Evolutionary conservation across 208 protist genomes (phyloP).

Genomic region (Leishmania braziliensis): DNA sequence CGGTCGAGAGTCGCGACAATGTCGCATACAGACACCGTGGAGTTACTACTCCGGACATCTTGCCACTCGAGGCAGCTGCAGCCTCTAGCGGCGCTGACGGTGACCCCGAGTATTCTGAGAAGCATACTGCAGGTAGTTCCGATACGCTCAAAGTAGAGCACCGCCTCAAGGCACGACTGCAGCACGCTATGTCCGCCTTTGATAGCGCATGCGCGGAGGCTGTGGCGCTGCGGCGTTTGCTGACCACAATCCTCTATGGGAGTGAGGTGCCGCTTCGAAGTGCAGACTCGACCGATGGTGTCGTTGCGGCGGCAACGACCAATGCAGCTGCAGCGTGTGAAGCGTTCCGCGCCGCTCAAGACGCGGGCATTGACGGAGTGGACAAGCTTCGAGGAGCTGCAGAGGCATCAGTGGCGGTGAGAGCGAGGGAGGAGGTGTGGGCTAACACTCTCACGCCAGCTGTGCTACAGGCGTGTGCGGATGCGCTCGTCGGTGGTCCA

Average conservation of each 20-base stretch:
- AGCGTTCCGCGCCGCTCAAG: not conserved
- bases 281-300: not conserved
- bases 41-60: not conserved
- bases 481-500: not conserved
- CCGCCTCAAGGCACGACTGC: constrained; percentile 3
- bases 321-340: not conserved
- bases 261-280: not conserved
- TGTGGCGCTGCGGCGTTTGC: not conserved
- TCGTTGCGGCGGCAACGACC: not conserved
- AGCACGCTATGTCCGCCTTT: not conserved
- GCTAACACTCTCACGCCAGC: not conserved
- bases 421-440: constrained; percentile 1
- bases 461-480: not conserved
- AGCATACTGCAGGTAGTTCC: not conserved
- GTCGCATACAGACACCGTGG: not conserved
- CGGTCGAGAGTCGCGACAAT: not conserved
- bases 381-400: not conserved
- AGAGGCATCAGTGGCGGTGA: not conserved
- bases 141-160: not conserved
- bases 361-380: not conserved
- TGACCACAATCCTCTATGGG: constrained; percentile 2
- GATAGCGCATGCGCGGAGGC: not conserved
- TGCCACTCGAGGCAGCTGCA: not conserved
- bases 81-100: not conserved
- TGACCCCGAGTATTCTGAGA: not conserved